phyloP scores from a whole-genome alignment of 1,284 basidiomycete species.

The Boletus smithii region DNA sequence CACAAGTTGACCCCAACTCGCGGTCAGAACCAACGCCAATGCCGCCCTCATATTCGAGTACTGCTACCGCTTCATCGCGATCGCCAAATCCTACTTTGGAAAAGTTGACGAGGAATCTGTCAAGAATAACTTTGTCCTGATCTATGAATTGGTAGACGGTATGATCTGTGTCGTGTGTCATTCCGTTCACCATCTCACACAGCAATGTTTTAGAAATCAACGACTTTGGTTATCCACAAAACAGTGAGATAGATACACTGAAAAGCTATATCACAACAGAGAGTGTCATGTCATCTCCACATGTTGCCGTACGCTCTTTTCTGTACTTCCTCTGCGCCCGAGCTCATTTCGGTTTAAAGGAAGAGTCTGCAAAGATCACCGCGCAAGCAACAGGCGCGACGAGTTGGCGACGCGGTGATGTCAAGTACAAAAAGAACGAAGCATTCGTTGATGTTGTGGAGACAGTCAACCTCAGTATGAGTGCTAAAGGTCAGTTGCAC shows the following conservation, averaged over 20 bases:
- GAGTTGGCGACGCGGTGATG: slow-evolving; percentile 90
- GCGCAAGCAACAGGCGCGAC: slow-evolving; percentile 93
- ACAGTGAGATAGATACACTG: slow-evolving; percentile 95
- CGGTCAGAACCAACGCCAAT: slow-evolving; percentile 86
- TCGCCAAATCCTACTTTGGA: slow-evolving; percentile 93
- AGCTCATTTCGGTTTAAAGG: slow-evolving; percentile 46
- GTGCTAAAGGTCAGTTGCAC: slow-evolving; percentile 72
- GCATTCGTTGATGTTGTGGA: slow-evolving; percentile 98
- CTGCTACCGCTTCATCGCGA: slow-evolving; percentile 92
- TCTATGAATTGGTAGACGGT: slow-evolving; percentile 96
- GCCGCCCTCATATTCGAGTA: slow-evolving; percentile 98
- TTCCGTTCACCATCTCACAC: not conserved
- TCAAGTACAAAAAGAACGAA: slow-evolving; percentile 98
- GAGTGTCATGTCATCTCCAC: slow-evolving; percentile 82
- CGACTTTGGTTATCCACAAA: slow-evolving; percentile 99
- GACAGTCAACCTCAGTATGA: slow-evolving; percentile 95
- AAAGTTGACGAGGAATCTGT: slow-evolving; percentile 97
- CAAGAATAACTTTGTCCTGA: slow-evolving; percentile 98
- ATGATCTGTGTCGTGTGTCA: slow-evolving; percentile 19
- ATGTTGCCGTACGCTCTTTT: slow-evolving; percentile 62
- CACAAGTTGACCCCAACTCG: not conserved
- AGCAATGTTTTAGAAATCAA: slow-evolving; percentile 74
- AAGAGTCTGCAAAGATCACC: slow-evolving; percentile 96
- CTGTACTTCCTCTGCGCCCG: not conserved
- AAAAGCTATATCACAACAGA: slow-evolving; percentile 99